These are phyloP conservation scores for Scedosporium dehoogii DNA, from an alignment of 2,329 filamentous ascomycete genomes.

Conservation along the genomic window DNA sequence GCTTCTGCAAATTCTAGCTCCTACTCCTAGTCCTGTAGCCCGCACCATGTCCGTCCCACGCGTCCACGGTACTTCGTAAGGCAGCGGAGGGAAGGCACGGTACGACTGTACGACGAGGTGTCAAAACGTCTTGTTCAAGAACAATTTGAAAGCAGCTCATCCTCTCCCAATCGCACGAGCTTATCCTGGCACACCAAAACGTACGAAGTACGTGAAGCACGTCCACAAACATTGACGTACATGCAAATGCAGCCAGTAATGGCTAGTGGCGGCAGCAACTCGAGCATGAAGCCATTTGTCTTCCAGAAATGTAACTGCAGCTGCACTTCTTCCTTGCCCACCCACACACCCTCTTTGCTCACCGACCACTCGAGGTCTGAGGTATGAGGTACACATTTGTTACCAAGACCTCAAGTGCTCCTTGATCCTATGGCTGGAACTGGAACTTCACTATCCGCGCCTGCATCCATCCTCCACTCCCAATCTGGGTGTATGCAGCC, in stretches of 20 bases:
- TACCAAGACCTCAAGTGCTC: neutral
- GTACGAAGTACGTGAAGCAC: too few species aligned
- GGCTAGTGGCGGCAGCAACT: neutral
- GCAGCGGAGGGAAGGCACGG: neutral
- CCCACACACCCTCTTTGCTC: neutral
- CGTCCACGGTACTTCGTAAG: neutral
- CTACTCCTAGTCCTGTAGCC: too few species aligned
- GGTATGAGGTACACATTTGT: neutral
- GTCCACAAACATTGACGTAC: neutral
- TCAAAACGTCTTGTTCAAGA: neutral
- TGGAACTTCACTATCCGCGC: neutral
- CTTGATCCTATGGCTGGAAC: neutral
- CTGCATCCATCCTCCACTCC: neutral
- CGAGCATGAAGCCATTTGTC: neutral
- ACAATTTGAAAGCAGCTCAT: neutral
- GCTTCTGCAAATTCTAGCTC: neutral
- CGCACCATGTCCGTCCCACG: neutral
- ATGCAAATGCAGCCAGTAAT: neutral
- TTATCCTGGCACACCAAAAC: neutral
- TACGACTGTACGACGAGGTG: neutral
- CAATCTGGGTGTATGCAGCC: neutral
- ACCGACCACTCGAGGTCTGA: neutral
- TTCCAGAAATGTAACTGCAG: neutral
- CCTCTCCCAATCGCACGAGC: slow-evolving; percentile 1
- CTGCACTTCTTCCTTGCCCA: neutral